Base-by-base conservation (phyloP, 108 stramenopile species). In the Poteriospumella lacustris region DNA sequence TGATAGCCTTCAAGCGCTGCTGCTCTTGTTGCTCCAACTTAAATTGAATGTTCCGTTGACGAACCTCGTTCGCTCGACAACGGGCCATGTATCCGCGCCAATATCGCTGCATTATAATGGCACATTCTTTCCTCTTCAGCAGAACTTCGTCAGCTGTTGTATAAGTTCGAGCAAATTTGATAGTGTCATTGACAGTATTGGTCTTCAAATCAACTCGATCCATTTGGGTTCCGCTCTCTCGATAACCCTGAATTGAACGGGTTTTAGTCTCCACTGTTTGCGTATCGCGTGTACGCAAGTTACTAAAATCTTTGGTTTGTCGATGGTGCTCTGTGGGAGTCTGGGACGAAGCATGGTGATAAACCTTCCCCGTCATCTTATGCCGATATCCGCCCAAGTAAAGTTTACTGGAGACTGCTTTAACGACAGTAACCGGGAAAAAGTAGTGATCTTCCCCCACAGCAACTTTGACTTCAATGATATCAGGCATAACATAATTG, bases 181-280 rank as follows among this genome's bases (percentile, higher is more conserved):
- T 19, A 1, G 39, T 68, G 76, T 87, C 83, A 2, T 47, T 2
- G 15, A 24, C 1, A 36, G 59, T 39, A 75, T 86, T 68, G 42
- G 87, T 2, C 68, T 79, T 47, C 70, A 88, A 41, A 80, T 85
- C 88, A 38, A n/a, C 19, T 3, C 78, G 34, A 15, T 69, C 39
- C 85, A 86, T 87, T 68, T 89, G 88, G 2, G 88, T 89, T 29
- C 84, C 85, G 38, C 62, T 58, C 81, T 89, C 88, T 28, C 86
- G 79, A 0, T 29, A n/a, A n/a, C n/a, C n/a, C n/a, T n/a, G n/a
- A n/a, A n/a, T n/a, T n/a, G 62, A 70, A 64, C 69, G 68, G 39
- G 88, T 44, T 39, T 75, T 58, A 15, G 79, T 34, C 28, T 47
- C 42, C 26, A 33, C 58, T 36, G 89, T 89, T 75, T 89, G 89